phyloP scores from a whole-genome alignment of 2,329 filamentous ascomycete species.

The Dactylellina parvicollis region DNA sequence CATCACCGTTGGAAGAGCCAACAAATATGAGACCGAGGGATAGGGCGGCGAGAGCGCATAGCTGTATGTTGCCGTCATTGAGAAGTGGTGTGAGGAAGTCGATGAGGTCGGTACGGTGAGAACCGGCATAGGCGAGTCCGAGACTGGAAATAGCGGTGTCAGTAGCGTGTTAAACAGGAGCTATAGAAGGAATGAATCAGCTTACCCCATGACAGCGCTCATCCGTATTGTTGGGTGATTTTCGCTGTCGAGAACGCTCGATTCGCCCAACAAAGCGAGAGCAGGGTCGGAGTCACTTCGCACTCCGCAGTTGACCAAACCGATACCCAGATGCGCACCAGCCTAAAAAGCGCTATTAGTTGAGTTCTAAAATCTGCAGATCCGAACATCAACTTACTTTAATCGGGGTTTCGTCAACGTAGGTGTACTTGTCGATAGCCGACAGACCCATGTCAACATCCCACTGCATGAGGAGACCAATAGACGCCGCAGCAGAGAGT shows the following conservation, averaged over 20 bases:
- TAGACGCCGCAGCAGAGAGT: slow-evolving; percentile 92
- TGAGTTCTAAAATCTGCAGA: not conserved
- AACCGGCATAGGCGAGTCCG: slow-evolving; percentile 91
- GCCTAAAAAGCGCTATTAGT: slow-evolving; percentile 68
- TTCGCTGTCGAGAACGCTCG: slow-evolving; percentile 80
- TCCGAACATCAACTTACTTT: slow-evolving; percentile 41
- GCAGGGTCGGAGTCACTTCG: slow-evolving; percentile 89
- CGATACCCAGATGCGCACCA: slow-evolving; percentile 89
- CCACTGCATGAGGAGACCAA: slow-evolving; percentile 91
- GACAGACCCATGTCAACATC: slow-evolving; percentile 91
- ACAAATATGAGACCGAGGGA: slow-evolving; percentile 91
- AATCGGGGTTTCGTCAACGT: slow-evolving; percentile 81
- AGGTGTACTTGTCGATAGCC: slow-evolving; percentile 94
- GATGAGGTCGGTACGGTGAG: slow-evolving; percentile 87
- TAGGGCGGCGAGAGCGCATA: slow-evolving; percentile 94
- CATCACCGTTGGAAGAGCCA: slow-evolving; percentile 87
- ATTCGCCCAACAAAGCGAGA: slow-evolving; percentile 82
- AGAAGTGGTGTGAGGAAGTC: slow-evolving; percentile 88
- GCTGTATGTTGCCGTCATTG: slow-evolving; percentile 89
- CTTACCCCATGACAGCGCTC: slow-evolving; percentile 81
- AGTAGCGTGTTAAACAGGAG: not conserved
- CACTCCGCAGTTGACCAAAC: slow-evolving; percentile 94
- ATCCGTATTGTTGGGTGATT: slow-evolving; percentile 77
- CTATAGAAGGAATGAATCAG: not conserved
- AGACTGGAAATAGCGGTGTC: slow-evolving; percentile 65